Conservation (phyloP, 495 filamentous ascomycete species). For the Penicillium coffeae region DNA sequence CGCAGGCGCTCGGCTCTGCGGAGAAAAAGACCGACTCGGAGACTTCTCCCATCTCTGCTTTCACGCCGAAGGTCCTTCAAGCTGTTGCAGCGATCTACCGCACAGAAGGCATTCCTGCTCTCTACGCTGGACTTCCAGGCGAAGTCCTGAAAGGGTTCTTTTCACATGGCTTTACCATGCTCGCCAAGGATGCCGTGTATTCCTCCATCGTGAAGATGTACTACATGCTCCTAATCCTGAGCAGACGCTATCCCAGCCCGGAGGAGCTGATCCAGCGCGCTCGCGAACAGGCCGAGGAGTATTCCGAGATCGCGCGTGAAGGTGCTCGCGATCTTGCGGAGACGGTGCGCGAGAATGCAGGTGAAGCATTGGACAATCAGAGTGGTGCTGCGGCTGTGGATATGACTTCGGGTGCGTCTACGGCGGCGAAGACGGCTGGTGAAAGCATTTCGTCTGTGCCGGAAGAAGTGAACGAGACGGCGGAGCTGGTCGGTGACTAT, state of each 20-base stretch:
- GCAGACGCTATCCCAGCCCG: slow-evolving; percentile 40
- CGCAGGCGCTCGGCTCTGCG: slow-evolving; percentile 50
- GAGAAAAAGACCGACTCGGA: slow-evolving; percentile 1
- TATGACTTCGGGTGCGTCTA: slow-evolving; percentile 27
- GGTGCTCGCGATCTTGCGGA: slow-evolving; percentile 38
- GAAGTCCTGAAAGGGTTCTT: slow-evolving; percentile 85
- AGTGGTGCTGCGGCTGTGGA: slow-evolving; percentile 30
- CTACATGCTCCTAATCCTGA: slow-evolving; percentile 40
- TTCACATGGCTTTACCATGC: slow-evolving; percentile 84
- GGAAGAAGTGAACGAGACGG: slow-evolving; percentile 41
- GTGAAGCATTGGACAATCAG: slow-evolving; percentile 23
- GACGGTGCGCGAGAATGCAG: slow-evolving; percentile 25
- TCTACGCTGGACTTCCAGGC: slow-evolving; percentile 74
- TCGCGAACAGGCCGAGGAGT: slow-evolving; percentile 43
- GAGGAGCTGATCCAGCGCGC: slow-evolving; percentile 42
- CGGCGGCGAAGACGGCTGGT: slow-evolving; percentile 4
- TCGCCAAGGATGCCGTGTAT: slow-evolving; percentile 81
- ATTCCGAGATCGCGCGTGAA: slow-evolving; percentile 40
- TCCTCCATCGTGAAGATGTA: slow-evolving; percentile 67
- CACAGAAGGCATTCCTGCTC: slow-evolving; percentile 60
- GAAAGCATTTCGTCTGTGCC: slow-evolving; percentile 8
- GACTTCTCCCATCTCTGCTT: slow-evolving; percentile 4
- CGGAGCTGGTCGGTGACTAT: slow-evolving; percentile 46
- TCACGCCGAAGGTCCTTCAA: slow-evolving; percentile 55
- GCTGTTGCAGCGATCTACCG: slow-evolving; percentile 60